phyloP scores from a whole-genome alignment of 225 moss, liverwort and hornwort genomes.

The Physcomitrium patens region DNA sequence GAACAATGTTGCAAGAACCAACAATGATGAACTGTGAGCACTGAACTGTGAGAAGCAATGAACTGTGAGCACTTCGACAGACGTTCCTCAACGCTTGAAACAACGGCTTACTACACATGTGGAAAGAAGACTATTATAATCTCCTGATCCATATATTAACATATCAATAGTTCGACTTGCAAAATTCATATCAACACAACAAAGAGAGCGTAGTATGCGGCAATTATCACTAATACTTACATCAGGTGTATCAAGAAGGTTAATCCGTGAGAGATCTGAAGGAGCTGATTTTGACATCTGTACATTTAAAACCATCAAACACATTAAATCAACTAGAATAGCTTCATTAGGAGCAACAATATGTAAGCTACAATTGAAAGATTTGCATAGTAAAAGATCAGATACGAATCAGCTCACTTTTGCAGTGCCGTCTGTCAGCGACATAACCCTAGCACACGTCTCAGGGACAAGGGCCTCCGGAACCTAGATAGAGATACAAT shows the following conservation, averaged over 20 bases:
- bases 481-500: constrained; percentile 52
- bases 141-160: constrained; percentile 7
- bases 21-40: neutral
- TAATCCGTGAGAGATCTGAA: constrained; percentile 93
- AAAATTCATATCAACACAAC: neutral
- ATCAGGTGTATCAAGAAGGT: constrained; percentile 85
- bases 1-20: constrained; percentile 20
- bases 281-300: constrained; percentile 98
- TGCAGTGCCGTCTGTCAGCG: constrained; percentile 83
- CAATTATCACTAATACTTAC: constrained; percentile 47
- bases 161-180: constrained; percentile 4
- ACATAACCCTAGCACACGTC: constrained; percentile 96
- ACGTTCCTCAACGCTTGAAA: neutral
- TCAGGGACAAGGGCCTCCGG: constrained; percentile 93
- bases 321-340: constrained; percentile 4
- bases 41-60: too few relatives aligned
- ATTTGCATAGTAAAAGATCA: constrained; percentile 12
- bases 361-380: neutral
- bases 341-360: neutral
- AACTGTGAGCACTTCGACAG: neutral
- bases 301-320: constrained; percentile 31
- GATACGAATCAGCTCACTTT: constrained; percentile 58
- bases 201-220: neutral
- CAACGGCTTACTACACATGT: neutral
- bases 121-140: neutral